Base-by-base conservation (phyloP, 78 protist genomes). In the Dictyostelium brefeldianum region DNA sequence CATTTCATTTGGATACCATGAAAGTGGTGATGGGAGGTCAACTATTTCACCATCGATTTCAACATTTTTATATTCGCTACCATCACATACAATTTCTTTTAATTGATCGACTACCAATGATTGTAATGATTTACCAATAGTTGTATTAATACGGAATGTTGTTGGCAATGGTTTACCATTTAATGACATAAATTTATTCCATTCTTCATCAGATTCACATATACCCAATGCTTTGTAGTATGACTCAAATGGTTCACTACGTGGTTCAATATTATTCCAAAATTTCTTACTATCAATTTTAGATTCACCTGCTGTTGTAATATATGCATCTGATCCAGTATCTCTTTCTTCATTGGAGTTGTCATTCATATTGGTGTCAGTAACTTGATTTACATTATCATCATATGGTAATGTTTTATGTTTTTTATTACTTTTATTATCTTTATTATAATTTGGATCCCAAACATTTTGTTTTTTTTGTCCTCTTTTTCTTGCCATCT, bases 161-260 rank as follows among this genome's bases (percentile, higher is more conserved):
- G 96, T 89, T 46, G 96, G 96, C 18, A 94, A 64, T 14, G 92
- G 94, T 14, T 79, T 75, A n/a, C 83, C 79, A 74, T 87, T 62
- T 2, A 43, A 14, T 18, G 59, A 71, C 73, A 94, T 59, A 43
- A 94, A 80, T 18, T 77, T 9, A 12, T 85, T 56, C 70, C 70
- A 94, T 7, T 94, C 92, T 18, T 22, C 90, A 7, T 93, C 96
- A 50, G 59, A 46, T 46, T 54, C 25, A 17, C 57, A 57, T 3
- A 75, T 83, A 12, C 75, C 80, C 18, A 57, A 47, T 10, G 59
- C 31, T 11, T 70, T 69, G n/a, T 75, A 56, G 27, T 69, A 83
- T 27, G 10, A 17, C 50, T 71, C 73, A 64, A 51, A 81, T 4
- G 22, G 5, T 65, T 65, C 62, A 74, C 43, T 71, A 20, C 75